phyloP scores from a whole-genome alignment of 768 basidiomycete genomes.

The Clavulina sp. region DNA sequence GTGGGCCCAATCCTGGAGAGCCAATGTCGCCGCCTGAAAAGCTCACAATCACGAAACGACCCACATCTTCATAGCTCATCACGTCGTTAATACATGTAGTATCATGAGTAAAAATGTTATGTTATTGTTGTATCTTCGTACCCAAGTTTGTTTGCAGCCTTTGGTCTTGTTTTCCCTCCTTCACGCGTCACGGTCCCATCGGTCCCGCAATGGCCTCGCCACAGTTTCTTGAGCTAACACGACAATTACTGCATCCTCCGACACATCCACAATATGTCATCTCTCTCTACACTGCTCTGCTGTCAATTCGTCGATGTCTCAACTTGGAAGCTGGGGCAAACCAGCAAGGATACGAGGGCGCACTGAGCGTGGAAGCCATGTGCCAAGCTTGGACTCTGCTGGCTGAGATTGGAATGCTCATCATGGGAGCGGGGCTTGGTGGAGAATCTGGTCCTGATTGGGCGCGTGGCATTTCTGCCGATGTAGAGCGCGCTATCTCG shows the following conservation, averaged over 20 bases:
- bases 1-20: too few species aligned
- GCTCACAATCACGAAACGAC: too few species aligned
- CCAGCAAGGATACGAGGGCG: not conserved
- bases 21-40: too few species aligned
- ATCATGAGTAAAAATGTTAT: too few species aligned
- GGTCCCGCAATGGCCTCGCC: too few species aligned
- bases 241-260: constrained; percentile 45
- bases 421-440: constrained; percentile 30
- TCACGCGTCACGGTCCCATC: too few species aligned
- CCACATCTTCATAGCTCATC: too few species aligned
- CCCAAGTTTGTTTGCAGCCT: too few species aligned
- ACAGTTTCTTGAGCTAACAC: too few species aligned
- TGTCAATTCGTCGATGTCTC: constrained; percentile 38
- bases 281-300: constrained; percentile 38
- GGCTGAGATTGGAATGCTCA: constrained; percentile 48
- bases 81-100: too few species aligned
- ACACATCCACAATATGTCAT: constrained; percentile 36
- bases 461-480: constrained; percentile 35
- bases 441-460: constrained; percentile 19
- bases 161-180: too few species aligned
- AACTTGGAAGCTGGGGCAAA: constrained; percentile 15
- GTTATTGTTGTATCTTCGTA: too few species aligned
- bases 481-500: constrained; percentile 50
- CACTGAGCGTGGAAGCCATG: constrained; percentile 39
- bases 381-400: constrained; percentile 55